Evolutionary conservation across 2,329 filamentous ascomycete species (phyloP).

Genomic region (Eurotiales sp.): DNA sequence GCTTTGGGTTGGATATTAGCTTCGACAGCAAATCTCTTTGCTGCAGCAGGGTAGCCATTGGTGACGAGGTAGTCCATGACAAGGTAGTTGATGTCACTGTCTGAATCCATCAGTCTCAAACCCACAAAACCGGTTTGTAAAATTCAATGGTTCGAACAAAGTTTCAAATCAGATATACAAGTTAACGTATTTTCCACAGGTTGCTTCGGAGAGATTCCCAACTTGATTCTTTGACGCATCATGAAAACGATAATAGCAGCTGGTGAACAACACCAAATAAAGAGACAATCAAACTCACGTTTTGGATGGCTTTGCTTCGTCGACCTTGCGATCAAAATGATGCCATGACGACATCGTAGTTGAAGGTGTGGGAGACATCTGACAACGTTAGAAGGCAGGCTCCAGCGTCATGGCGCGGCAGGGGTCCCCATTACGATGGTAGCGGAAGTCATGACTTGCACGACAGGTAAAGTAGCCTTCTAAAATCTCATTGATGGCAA

Average conservation of each 20-base stretch:
- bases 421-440: constrained; percentile 39
- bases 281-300: constrained; percentile 59
- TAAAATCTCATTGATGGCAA: constrained; percentile 3
- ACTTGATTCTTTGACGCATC: constrained; percentile 79
- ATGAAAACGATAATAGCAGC: no score
- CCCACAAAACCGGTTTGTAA: constrained; percentile 7
- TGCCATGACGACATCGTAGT: constrained; percentile 67
- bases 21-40: constrained; percentile 88
- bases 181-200: constrained; percentile 88
- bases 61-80: constrained; percentile 97
- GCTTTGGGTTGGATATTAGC: constrained; percentile 77
- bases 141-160: background rate
- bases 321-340: constrained; percentile 75
- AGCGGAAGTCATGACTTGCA: constrained; percentile 36
- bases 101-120: constrained; percentile 27
- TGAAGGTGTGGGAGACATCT: constrained; percentile 69
- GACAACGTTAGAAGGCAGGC: constrained; percentile 33
- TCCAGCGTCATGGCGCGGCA: constrained; percentile 18
- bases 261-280: constrained; percentile 24
- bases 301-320: constrained; percentile 82
- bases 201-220: constrained; percentile 99
- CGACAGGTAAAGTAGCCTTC: background rate
- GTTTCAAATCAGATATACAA: constrained; percentile 64
- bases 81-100: constrained; percentile 87
- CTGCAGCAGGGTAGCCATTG: constrained; percentile 89